phyloP scores from a whole-genome alignment of 768 basidiomycete genomes.

The Candolleomyces eurysporus region DNA sequence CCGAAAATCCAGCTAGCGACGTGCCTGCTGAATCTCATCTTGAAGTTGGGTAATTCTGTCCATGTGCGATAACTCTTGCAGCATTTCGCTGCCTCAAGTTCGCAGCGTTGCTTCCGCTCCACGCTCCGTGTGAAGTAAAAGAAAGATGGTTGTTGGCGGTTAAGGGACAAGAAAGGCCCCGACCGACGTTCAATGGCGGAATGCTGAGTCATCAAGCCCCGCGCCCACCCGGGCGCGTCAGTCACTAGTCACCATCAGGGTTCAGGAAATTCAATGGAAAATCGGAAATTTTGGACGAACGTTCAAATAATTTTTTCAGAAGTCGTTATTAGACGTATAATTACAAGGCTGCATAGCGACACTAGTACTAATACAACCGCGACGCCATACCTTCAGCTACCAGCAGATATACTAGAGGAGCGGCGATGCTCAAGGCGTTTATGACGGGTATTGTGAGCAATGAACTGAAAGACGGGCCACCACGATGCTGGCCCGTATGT shows the following conservation, averaged over 20 bases:
- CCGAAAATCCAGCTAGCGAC: slow-evolving; percentile 10
- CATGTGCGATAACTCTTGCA: slow-evolving; percentile 92
- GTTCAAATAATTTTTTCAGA: no score
- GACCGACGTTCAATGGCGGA: no score
- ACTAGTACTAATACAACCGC: no score
- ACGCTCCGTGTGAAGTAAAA: background rate
- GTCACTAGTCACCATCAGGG: no score
- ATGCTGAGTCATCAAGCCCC: no score
- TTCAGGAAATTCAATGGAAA: no score
- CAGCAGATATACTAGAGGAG: background rate
- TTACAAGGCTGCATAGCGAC: no score
- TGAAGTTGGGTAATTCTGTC: slow-evolving; percentile 95
- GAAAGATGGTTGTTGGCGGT: background rate
- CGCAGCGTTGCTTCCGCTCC: background rate
- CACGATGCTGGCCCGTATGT: background rate
- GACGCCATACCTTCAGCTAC: background rate
- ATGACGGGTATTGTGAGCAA: no score
- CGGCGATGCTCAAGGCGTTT: background rate
- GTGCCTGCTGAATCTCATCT: slow-evolving; percentile 88
- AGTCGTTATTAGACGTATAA: no score
- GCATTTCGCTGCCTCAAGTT: slow-evolving; percentile 65
- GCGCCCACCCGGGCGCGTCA: no score
- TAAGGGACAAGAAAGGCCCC: background rate
- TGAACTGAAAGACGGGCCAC: background rate
- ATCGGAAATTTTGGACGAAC: no score